These are phyloP conservation scores for Xylaria cubensis DNA, from an alignment of 495 filamentous ascomycete genomes.

Conservation along the genomic window DNA sequence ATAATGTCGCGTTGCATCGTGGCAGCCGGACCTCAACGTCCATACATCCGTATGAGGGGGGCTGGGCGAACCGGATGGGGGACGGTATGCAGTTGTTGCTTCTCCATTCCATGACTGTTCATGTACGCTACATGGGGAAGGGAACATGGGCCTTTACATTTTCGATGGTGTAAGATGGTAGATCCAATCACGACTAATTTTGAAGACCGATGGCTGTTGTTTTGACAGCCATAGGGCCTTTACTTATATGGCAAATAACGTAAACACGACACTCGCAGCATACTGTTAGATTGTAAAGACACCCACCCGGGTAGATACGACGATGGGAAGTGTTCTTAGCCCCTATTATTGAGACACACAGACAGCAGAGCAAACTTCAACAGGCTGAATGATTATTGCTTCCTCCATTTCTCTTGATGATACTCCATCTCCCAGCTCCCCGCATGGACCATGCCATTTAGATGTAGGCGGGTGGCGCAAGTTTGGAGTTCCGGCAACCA, in stretches of 20 bases:
- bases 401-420: slow-evolving; percentile 2
- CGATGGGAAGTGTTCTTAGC: neutral
- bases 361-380: neutral
- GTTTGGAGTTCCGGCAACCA: slow-evolving; percentile 9
- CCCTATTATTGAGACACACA: neutral
- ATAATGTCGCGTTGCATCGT: slow-evolving; percentile 14
- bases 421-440: slow-evolving; percentile 1
- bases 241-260: neutral
- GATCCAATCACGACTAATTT: neutral
- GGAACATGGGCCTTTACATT: neutral
- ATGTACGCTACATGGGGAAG: slow-evolving; percentile 4
- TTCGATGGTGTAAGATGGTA: neutral
- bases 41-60: slow-evolving; percentile 16
- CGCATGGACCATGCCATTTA: neutral
- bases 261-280: neutral
- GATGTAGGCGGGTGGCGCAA: neutral
- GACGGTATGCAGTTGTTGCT: slow-evolving; percentile 11
- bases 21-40: slow-evolving; percentile 24
- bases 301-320: neutral
- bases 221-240: neutral
- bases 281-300: neutral
- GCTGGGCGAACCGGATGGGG: slow-evolving; percentile 12
- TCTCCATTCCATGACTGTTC: neutral
- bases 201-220: neutral
- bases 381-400: neutral